Evolutionary conservation across 2,329 filamentous ascomycete genomes (phyloP), one percentile per base, ranked within the genome.

Genomic region (Penicillium nordicum): DNA sequence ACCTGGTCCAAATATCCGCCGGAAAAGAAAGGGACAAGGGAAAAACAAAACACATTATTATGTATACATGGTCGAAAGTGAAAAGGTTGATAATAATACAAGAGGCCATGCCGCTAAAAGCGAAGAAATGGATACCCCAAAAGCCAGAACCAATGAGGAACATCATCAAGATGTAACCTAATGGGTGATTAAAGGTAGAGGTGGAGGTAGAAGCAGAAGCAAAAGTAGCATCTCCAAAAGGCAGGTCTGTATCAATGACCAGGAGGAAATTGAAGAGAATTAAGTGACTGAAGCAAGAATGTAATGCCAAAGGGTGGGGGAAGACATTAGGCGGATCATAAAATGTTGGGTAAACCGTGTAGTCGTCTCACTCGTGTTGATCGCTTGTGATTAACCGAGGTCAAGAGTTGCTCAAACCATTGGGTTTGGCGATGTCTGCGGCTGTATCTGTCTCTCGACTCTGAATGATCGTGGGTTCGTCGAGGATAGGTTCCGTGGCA

Each of bases 31-130:
- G 8, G 16, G 21, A 16, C 6, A 23, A 27, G 16, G 11, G 41
- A 1, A 21, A 41, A 34, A 40, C 56, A 50, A 43, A 50, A 46
- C 44, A 23, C 52, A 58, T 56, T 55, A 60, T 54, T 64, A 65
- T 60, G 54, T 62, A 59, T 63, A 62, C 63, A 63, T 57, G 25
- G 42, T 50, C 38, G 45, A 34, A 48, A 53, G 49, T 23, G 55
- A 34, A 48, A 37, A 42, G 38, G 27, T 44, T 46, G 57, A 34
- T 63, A 64, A 57, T 63, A 64, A 61, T 61, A 65, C 62, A 65
- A 32, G 49, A 25, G 44, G 50, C 38, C 32, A 61, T 44, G 53
- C 45, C 55, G 63, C 54, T 55, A 51, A 57, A 42, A 40, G 32
- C 14, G 53, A 60, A 58, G 12, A 46, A 36, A 45, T 49, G 48